Base-by-base conservation (phyloP, 768 basidiomycete species). In the Paxillus involutus region DNA sequence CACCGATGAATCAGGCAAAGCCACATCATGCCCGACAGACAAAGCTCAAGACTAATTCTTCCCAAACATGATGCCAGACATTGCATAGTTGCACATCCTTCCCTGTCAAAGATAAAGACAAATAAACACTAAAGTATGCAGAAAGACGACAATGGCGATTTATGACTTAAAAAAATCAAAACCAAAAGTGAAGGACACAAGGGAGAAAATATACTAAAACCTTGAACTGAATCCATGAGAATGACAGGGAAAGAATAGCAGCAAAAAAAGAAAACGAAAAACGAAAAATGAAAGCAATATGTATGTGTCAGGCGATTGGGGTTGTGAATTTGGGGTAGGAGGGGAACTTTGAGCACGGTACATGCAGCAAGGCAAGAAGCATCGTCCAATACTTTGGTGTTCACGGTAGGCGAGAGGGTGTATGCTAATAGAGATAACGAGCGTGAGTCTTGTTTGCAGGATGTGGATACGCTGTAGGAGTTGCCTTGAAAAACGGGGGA, bases 61-160 rank as follows among this genome's bases (percentile, higher is more conserved):
- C 58, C 49, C 58, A 50, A 57, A 65, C 68, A 70, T 58, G 53
- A 26, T 26, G 26, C n/a, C 26, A 26, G 66, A 71, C 66, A 71
- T 65, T 55, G 60, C 55, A 57, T 57, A 54, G 59, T 59, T 63
- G 65, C 60, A 59, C 59, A 51, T 57, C 57, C 53, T 58, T 53
- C 60, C 57, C 41, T 51, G 50, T 43, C 47, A 59, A 59, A 49
- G 70, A 69, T 71, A 69, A 71, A 71, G 53, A 69, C 65, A 65
- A 65, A 69, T 71, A 69, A 70, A 60, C 55, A 55, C 41, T 65
- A 61, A 60, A 44, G 56, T 60, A 69, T 68, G 62, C 56, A 56
- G 53, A 44, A 42, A 37, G 29, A 24, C 8, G 30, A n/a, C 49
- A 46, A 35, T 44, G 40, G 16, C 36, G 41, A 56, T 17, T 37